Evolutionary conservation across 805 yeast species (phyloP).

Genomic region (Sungouiozyma ichnusensis): DNA sequence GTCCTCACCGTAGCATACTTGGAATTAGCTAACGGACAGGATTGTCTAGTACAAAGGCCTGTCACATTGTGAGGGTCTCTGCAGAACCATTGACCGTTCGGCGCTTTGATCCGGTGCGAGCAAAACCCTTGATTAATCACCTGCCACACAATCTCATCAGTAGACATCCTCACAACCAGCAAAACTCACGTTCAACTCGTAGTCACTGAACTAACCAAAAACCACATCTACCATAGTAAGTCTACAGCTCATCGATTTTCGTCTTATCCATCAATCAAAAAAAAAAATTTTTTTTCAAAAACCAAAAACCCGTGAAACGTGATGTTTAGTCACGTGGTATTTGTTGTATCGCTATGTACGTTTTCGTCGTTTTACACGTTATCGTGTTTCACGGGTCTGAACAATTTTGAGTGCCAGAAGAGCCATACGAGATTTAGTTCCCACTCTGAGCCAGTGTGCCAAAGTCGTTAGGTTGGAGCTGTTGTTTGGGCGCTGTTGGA

Average conservation of each 20-base stretch:
- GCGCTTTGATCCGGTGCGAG: conserved; percentile 84
- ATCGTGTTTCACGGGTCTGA: too few species aligned
- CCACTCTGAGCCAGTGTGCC: too few species aligned
- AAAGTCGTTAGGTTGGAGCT: too few species aligned
- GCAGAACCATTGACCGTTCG: conserved; percentile 85
- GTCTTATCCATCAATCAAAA: not conserved
- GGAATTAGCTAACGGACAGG: conserved; percentile 94
- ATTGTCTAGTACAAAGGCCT: conserved; percentile 85
- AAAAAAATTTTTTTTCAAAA: conserved; percentile 1
- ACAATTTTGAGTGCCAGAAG: too few species aligned
- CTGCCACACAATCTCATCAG: conserved; percentile 89
- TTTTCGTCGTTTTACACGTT: not conserved
- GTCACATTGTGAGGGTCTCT: conserved; percentile 92
- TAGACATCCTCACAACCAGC: conserved; percentile 28
- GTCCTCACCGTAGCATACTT: conserved; percentile 80
- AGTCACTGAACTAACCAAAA: too few species aligned
- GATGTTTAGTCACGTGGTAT: not conserved
- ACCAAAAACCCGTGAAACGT: not conserved
- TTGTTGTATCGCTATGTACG: not conserved
- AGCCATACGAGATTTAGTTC: too few species aligned
- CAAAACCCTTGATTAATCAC: conserved; percentile 92
- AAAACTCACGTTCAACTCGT: not conserved
- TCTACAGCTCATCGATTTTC: conserved; percentile 4
- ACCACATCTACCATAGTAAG: too few species aligned
- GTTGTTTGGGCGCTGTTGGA: too few species aligned